phyloP scores from a whole-genome alignment of 2,329 filamentous ascomycete species.

The Fusarium armeniacum region DNA sequence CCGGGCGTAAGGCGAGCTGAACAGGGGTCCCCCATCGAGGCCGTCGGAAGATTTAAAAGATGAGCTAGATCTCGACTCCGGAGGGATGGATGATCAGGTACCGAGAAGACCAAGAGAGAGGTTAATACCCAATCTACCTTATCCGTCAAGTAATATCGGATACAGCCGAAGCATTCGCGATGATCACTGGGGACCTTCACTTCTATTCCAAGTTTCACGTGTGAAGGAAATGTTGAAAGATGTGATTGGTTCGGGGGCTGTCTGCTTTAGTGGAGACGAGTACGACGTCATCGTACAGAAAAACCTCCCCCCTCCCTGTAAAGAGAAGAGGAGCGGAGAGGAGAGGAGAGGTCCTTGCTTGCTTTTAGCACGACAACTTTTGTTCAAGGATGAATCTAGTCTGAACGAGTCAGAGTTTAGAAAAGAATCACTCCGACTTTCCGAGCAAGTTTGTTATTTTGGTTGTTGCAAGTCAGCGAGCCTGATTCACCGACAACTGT shows the following conservation, averaged over 20 bases:
- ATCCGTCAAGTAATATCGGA: slow-evolving; percentile 14
- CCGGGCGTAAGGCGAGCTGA: not conserved
- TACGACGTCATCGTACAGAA: slow-evolving; percentile 48
- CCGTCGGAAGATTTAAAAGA: slow-evolving; percentile 19
- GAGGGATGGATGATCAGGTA: slow-evolving; percentile 32
- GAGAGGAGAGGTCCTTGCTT: slow-evolving; percentile 37
- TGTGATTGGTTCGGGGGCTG: slow-evolving; percentile 34
- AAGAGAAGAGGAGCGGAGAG: not conserved
- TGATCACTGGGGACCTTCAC: slow-evolving; percentile 43
- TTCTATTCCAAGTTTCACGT: slow-evolving; percentile 24
- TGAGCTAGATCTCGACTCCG: not conserved
- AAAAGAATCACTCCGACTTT: slow-evolving; percentile 3
- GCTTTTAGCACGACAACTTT: slow-evolving; percentile 22
- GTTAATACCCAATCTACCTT: slow-evolving; percentile 36
- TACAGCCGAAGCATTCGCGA: slow-evolving; percentile 40
- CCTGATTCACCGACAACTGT: too few relatives aligned
- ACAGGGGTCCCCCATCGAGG: slow-evolving; percentile 18
- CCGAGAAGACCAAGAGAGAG: slow-evolving; percentile 8
- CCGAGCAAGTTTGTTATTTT: slow-evolving; percentile 17
- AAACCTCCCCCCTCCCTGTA: not conserved
- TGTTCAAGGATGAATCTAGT: slow-evolving; percentile 25
- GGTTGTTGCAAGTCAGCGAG: not conserved
- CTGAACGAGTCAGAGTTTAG: slow-evolving; percentile 2
- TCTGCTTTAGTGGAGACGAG: slow-evolving; percentile 19
- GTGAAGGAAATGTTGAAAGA: not conserved